Base-by-base conservation (phyloP, 2,329 filamentous ascomycete species). In the Cladorrhinum sp. region DNA sequence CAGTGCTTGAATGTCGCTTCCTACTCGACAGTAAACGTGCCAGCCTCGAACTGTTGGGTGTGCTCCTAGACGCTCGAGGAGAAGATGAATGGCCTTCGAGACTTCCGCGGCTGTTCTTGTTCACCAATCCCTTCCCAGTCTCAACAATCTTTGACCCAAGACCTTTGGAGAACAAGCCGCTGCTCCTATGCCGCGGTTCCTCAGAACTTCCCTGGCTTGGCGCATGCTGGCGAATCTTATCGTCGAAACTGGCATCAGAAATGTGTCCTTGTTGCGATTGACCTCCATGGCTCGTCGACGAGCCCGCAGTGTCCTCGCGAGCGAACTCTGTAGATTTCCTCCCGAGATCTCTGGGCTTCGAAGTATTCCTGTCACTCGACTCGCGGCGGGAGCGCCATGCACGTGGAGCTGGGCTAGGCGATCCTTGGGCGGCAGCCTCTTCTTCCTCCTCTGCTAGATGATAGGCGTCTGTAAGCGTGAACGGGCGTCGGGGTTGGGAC, bases 371-470 rank as follows among this genome's bases (percentile, higher is more conserved):
- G 28, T 77, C 72, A 18, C 74, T 72, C 0, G 70, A 68, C 1
- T 70, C 72, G 52, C 66, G 68, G 33, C 70, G 71, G 18, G 71
- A 67, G 12, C 77, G 76, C 75, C 78, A 79, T 7, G 73, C 68
- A 30, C 81, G 73, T 1, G 81, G 81, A 1, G 81, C 81, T 0
- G 81, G 81, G 58, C 81, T 83, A 1, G 81, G 81, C 1, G 80
- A 82, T 18, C 75, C 80, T 62, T 78, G 76, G 69, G 67, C 62
- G 26, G 70, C 65, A n/a, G 64, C 67, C 30, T 70, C 70, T 33
- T 74, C 73, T 58, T 75, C 73, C n/a, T 71, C 66, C 48, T 68
- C 64, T 36, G 71, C 74, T 67, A 74, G 67, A 42, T 65, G 68
- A 66, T 76, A 79, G 6, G 80, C 79, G 49, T 82, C 79, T 16